A percentile compares a stretch with the other conserved stretches of the same genome.
Conservation (phyloP, 2,329 filamentous ascomycete species). For the Ophiostoma tasmaniense region DNA sequence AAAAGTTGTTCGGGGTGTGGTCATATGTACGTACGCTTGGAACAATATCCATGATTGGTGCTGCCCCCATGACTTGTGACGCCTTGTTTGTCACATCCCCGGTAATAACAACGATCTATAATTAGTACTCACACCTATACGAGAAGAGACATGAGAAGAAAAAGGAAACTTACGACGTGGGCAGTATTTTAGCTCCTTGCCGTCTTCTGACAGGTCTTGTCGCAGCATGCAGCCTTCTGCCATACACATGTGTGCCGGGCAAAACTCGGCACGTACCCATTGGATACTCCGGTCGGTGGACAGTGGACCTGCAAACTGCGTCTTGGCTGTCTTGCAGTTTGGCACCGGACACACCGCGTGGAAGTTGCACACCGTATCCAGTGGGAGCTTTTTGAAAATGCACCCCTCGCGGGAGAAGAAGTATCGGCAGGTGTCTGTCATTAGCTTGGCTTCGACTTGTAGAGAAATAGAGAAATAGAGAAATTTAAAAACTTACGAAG, state of each 20-base stretch:
- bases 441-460: neutral
- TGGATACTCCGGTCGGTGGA: neutral
- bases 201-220: neutral
- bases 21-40: neutral
- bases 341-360: neutral
- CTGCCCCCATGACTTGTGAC: neutral
- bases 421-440: slow-evolving; percentile 18
- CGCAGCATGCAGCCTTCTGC: neutral
- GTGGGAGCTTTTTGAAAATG: slow-evolving; percentile 7
- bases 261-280: neutral
- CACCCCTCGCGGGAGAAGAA: slow-evolving; percentile 15
- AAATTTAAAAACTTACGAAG: neutral
- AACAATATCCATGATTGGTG: neutral
- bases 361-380: slow-evolving; percentile 13
- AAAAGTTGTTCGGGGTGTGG: neutral
- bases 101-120: slow-evolving; percentile 5
- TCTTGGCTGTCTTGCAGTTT: neutral
- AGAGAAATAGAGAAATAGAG: neutral
- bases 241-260: neutral
- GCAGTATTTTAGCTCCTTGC: neutral
- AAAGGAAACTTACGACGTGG: neutral
- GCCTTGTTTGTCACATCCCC: neutral
- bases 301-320: neutral
- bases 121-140: neutral
- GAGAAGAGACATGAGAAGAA: neutral